Percentiles rank a stretch among this genome's conserved stretches.
Conservation (phyloP, 2,329 filamentous ascomycete species). For the Cylindrodendrum hubeiense region DNA sequence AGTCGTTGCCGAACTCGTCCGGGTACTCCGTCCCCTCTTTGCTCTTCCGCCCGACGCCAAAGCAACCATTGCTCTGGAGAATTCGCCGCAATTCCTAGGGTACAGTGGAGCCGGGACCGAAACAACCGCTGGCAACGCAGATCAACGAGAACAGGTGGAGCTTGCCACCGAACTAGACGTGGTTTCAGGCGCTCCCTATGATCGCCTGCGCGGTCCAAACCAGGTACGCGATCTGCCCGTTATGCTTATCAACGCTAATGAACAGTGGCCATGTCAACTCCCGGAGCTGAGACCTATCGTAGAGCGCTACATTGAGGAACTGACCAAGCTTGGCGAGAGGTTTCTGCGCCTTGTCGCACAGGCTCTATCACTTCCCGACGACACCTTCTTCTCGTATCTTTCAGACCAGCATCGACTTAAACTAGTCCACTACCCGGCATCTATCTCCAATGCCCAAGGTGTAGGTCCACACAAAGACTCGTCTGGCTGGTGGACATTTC, state of each 20-base stretch:
- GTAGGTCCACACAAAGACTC: slow-evolving; percentile 74
- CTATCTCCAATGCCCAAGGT: slow-evolving; percentile 55
- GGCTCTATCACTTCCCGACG: slow-evolving; percentile 62
- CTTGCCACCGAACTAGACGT: slow-evolving; percentile 66
- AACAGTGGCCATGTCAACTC: slow-evolving; percentile 57
- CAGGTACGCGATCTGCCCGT: slow-evolving; percentile 51
- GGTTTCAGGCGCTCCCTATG: slow-evolving; percentile 54
- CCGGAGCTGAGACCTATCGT: slow-evolving; percentile 53
- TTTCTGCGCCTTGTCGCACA: slow-evolving; percentile 70
- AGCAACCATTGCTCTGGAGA: slow-evolving; percentile 55
- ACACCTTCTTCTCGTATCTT: slow-evolving; percentile 65
- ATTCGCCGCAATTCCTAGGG: slow-evolving; percentile 72
- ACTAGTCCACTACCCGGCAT: slow-evolving; percentile 64
- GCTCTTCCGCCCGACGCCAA: slow-evolving; percentile 54
- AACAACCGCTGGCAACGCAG: slow-evolving; percentile 64
- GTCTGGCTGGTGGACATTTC: slow-evolving; percentile 74
- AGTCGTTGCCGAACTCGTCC: slow-evolving; percentile 53
- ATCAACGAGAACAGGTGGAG: slow-evolving; percentile 70
- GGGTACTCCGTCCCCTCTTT: slow-evolving; percentile 59
- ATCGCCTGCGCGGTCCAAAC: slow-evolving; percentile 61
- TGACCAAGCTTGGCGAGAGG: slow-evolving; percentile 63
- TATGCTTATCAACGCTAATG: background rate
- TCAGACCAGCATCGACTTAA: slow-evolving; percentile 71
- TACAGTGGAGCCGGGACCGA: slow-evolving; percentile 69
- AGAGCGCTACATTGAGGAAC: slow-evolving; percentile 62